Base-by-base conservation (phyloP, 768 basidiomycete species). In the Russula sp. region DNA sequence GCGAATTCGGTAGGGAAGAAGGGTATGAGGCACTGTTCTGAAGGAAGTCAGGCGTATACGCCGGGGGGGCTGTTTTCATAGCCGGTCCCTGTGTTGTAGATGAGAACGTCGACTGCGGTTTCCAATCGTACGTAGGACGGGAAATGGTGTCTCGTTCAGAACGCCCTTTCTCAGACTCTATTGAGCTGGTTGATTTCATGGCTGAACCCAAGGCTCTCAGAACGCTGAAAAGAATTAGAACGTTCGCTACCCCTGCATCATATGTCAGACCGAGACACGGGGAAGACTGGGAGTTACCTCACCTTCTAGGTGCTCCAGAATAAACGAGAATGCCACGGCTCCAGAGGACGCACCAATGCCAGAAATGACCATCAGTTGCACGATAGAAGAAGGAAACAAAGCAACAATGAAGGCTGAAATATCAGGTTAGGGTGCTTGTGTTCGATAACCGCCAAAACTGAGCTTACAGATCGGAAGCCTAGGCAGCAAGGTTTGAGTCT, bases 201-300 rank as follows among this genome's bases (percentile, higher is more conserved):
- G 80, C 79, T 29, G 81, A 81, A 9, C 77, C 75, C 38, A 90
- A 73, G 54, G 87, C 77, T 10, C 83, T 80, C 69, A 88, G 81
- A 10, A 84, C 87, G 68, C 86, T 87, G 74, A 79, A 83, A 34
- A 89, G 77, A n/a, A 90, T 75, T 9, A 79, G 60, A 32, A 86
- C 85, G 67, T 90, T 85, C 25, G 82, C 81, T 32, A 84, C 66
- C 46, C 86, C 88, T 90, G 61, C 7, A 32, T 20, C 20, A 13
- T 7, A 41, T n/a, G 64, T 67, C 36, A 67, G 13, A 22, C 32
- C 38, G 10, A 32, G 2, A 34, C 51, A 65, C 11, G 64, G 36
- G 14, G 13, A 14, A 34, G 22, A 4, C 2, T 61, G 81, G 65
- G 69, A 84, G 86, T 83, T 7, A 42, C 20, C 58, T 6, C n/a